Conservation (phyloP, 441 rosid species). For the Francoa sonchifolia region DNA sequence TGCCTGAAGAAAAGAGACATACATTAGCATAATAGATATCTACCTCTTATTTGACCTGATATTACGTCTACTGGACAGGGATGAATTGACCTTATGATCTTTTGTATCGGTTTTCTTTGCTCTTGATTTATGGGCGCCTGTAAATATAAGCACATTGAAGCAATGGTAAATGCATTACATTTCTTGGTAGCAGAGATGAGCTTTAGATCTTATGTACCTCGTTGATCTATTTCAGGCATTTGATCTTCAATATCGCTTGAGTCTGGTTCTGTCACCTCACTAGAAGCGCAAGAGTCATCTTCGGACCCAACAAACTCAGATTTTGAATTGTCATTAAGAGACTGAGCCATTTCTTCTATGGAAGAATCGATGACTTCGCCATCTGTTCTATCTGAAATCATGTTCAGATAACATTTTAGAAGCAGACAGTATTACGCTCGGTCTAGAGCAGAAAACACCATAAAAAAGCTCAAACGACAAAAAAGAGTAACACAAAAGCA, state of each 20-base stretch:
- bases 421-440: neutral
- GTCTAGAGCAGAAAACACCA: neutral
- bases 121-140: conserved; percentile 25
- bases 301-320: conserved; percentile 17
- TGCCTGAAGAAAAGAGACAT: neutral
- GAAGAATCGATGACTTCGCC: conserved; percentile 42
- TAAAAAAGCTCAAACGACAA: neutral
- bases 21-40: conserved; percentile 1
- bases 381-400: conserved; percentile 23
- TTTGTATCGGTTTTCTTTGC: conserved; percentile 19
- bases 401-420: neutral
- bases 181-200: neutral
- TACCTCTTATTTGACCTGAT: conserved; percentile 28
- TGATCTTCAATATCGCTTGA: conserved; percentile 23
- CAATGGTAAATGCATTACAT: neutral
- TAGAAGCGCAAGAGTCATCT: conserved; percentile 22
- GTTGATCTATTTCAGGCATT: conserved; percentile 12
- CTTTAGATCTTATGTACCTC: conserved; percentile 20
- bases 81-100: conserved; percentile 10
- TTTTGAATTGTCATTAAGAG: conserved; percentile 15
- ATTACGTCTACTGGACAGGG: conserved; percentile 19
- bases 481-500: neutral
- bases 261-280: conserved; percentile 34
- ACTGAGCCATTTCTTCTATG: conserved; percentile 20
- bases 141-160: conserved; percentile 6